Evolutionary conservation across 2,329 filamentous ascomycete genomes (phyloP).

Genomic region (Diaporthe nobilis): DNA sequence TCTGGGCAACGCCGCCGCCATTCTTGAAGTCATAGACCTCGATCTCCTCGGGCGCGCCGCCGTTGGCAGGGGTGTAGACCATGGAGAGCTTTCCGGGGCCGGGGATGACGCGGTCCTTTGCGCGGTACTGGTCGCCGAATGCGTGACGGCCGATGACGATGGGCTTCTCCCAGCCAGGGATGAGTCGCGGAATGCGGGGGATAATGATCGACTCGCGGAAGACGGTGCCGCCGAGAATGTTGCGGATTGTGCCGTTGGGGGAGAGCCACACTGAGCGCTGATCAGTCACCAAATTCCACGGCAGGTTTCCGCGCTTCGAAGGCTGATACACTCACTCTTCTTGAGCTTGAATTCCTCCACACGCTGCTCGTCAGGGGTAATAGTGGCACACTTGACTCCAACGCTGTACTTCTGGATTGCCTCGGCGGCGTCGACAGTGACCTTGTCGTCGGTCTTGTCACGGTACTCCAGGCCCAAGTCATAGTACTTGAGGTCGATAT

Average conservation of each 20-base stretch:
- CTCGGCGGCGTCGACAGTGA: conserved; percentile 94
- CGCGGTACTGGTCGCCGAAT: conserved; percentile 98
- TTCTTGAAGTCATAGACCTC: conserved; percentile 92
- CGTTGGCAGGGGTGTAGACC: conserved; percentile 85
- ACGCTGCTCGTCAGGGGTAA: conserved; percentile 96
- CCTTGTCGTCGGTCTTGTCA: conserved; percentile 95
- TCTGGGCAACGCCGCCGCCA: conserved; percentile 89
- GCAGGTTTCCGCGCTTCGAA: background rate
- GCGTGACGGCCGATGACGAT: conserved; percentile 99
- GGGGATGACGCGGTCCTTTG: conserved; percentile 89
- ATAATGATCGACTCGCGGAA: conserved; percentile 99
- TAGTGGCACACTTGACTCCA: conserved; percentile 99
- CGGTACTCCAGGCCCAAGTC: conserved; percentile 94
- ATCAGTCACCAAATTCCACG: conserved; percentile 24
- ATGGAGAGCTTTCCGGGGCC: conserved; percentile 92
- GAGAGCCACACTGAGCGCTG: conserved; percentile 87
- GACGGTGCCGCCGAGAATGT: conserved; percentile 88
- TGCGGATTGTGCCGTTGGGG: conserved; percentile 91
- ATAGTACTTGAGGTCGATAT: conserved; percentile 99
- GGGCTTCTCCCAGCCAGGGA: conserved; percentile 98
- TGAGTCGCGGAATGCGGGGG: conserved; percentile 89
- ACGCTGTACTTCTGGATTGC: conserved; percentile 99
- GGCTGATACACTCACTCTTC: conserved; percentile 77
- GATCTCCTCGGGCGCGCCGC: conserved; percentile 85
- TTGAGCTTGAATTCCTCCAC: conserved; percentile 99